phyloP scores from a whole-genome alignment of 495 filamentous ascomycete species.

The Hypoxylon trugodes region DNA sequence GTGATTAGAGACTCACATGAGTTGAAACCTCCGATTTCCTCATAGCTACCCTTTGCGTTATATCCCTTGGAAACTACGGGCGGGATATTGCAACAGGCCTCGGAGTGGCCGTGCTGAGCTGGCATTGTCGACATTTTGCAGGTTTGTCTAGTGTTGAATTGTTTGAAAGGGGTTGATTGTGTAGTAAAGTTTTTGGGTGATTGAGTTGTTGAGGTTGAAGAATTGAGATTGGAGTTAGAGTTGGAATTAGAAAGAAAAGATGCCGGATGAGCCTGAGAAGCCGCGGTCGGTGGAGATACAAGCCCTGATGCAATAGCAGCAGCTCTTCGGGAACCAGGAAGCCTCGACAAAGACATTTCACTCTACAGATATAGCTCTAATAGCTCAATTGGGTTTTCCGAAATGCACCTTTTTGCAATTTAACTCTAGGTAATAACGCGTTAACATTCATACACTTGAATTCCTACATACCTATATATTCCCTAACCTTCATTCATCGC shows the following conservation, averaged over 20 bases:
- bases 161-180: slow-evolving; percentile 9
- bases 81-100: slow-evolving; percentile 78
- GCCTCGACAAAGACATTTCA: slow-evolving; percentile 22
- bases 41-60: slow-evolving; percentile 69
- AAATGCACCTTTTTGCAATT: too few species aligned
- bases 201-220: slow-evolving; percentile 5
- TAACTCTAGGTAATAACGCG: neutral
- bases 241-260: slow-evolving; percentile 16
- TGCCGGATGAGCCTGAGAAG: slow-evolving; percentile 5
- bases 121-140: slow-evolving; percentile 62
- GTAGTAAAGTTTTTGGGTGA: slow-evolving; percentile 1
- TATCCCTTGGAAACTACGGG: slow-evolving; percentile 71
- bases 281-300: slow-evolving; percentile 13
- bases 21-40: slow-evolving; percentile 69
- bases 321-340: slow-evolving; percentile 38
- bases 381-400: too few species aligned
- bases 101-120: slow-evolving; percentile 60
- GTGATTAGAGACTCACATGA: slow-evolving; percentile 62
- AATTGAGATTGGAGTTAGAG: slow-evolving; percentile 3
- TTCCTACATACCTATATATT: too few species aligned
- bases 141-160: slow-evolving; percentile 15
- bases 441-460: too few species aligned
- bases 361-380: neutral
- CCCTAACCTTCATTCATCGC: too few species aligned
- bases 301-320: slow-evolving; percentile 23